A percentile compares a stretch with the other conserved stretches of the same genome.
phyloP scores from a whole-genome alignment of 441 rosid genomes.

The Mallotus japonicus region DNA sequence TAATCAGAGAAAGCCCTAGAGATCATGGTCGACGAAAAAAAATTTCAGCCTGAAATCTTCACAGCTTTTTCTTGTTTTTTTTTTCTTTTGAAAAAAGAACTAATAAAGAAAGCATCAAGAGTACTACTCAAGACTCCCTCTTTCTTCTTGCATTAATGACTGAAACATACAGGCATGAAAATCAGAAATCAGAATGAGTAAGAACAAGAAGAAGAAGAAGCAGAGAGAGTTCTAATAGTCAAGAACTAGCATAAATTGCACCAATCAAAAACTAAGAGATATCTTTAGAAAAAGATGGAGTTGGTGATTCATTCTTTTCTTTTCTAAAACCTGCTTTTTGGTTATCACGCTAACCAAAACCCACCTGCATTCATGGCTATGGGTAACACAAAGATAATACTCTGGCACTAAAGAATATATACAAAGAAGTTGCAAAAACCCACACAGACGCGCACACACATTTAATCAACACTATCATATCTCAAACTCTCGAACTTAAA shows the following conservation, averaged over 20 bases:
- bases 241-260: slow-evolving; percentile 31
- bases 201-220: slow-evolving; percentile 1
- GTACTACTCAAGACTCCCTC: slow-evolving; percentile 16
- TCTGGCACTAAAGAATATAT: slow-evolving; percentile 35
- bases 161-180: slow-evolving; percentile 36
- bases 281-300: slow-evolving; percentile 12
- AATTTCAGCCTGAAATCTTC: slow-evolving; percentile 23
- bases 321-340: slow-evolving; percentile 22
- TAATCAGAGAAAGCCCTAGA: slow-evolving; percentile 43
- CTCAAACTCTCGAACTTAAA: slow-evolving; percentile 11
- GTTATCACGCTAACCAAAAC: slow-evolving; percentile 34
- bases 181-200: slow-evolving; percentile 26
- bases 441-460: slow-evolving; percentile 32
- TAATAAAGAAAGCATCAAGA: slow-evolving; percentile 24
- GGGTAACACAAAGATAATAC: slow-evolving; percentile 29
- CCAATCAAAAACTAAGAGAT: slow-evolving; percentile 31
- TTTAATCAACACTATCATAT: slow-evolving; percentile 29
- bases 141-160: slow-evolving; percentile 35
- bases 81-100: slow-evolving; percentile 15
- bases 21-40: slow-evolving; percentile 20
- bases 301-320: slow-evolving; percentile 19
- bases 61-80: slow-evolving; percentile 30
- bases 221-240: slow-evolving; percentile 12
- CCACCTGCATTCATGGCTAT: slow-evolving; percentile 40
- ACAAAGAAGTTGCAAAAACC: slow-evolving; percentile 30